Conservation (phyloP, 345 rosid genomes). For the Sisymbrium altissimum region DNA sequence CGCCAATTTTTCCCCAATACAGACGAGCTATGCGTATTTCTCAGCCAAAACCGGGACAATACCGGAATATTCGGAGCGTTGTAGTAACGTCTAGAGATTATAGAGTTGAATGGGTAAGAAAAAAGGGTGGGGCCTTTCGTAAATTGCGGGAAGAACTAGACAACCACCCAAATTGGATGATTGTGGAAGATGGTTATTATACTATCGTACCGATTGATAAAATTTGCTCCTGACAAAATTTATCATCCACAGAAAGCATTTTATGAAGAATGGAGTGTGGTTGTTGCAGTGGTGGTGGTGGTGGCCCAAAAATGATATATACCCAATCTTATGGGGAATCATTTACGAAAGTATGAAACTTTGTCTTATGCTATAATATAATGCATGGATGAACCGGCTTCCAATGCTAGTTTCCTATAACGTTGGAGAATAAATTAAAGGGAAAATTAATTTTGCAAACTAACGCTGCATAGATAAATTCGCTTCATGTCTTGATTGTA, state of each 20-base stretch:
- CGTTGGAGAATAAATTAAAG: not conserved
- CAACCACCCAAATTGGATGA: slow-evolving; percentile 25
- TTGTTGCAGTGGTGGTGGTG: slow-evolving; percentile 23
- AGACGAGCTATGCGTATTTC: not conserved
- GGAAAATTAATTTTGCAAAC: too few species aligned
- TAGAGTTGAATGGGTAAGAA: not conserved
- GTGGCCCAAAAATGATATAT: slow-evolving; percentile 13
- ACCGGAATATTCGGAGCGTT: not conserved
- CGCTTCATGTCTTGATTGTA: too few species aligned
- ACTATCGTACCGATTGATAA: slow-evolving; percentile 16
- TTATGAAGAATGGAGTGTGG: slow-evolving; percentile 11
- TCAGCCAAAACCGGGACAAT: not conserved
- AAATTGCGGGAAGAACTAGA: slow-evolving; percentile 9
- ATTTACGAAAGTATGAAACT: not conserved
- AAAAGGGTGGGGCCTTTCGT: slow-evolving; percentile 15
- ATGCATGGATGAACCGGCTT: not conserved
- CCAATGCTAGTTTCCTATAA: not conserved
- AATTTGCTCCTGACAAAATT: not conserved
- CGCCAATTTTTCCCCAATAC: not conserved
- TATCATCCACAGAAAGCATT: slow-evolving; percentile 25
- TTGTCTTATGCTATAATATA: not conserved
- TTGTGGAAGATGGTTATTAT: slow-evolving; percentile 18
- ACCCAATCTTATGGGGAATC: slow-evolving; percentile 19
- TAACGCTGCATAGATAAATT: too few species aligned
- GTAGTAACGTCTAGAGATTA: slow-evolving; percentile 23